phyloP scores from a whole-genome alignment of 306 rosid genomes.

The Luffa aegyptiaca region DNA sequence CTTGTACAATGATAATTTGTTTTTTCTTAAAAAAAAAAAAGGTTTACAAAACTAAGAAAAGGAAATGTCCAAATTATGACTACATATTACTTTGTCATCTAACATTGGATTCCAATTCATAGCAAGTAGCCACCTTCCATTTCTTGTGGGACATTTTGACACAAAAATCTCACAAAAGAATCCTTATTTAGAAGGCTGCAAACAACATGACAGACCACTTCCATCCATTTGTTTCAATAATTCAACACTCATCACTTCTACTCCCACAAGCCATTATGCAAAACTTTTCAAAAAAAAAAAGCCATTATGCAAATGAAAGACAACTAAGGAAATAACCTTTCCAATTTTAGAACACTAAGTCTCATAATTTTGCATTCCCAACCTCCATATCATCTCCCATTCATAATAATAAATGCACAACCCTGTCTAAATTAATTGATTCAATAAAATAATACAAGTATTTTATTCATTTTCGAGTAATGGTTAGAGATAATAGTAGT shows the following conservation, averaged over 20 bases:
- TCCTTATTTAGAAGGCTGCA: neutral
- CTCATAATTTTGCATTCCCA: neutral
- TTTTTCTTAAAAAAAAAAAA: neutral
- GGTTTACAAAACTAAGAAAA: neutral
- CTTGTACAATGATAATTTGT: neutral
- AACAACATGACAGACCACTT: neutral
- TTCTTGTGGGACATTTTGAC: neutral
- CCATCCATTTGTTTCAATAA: constrained; percentile 3
- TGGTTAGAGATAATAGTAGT: neutral
- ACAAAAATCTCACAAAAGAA: constrained; percentile 5
- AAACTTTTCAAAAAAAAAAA: too few relatives aligned
- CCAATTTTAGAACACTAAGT: neutral
- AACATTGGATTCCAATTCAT: constrained; percentile 3
- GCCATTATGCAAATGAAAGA: neutral
- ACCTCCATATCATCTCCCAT: neutral
- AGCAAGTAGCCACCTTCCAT: neutral
- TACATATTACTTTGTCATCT: neutral
- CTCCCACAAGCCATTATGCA: neutral
- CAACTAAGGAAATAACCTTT: neutral
- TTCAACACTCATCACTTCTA: neutral
- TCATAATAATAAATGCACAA: neutral
- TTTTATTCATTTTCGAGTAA: neutral
- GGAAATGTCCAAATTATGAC: neutral
- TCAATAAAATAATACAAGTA: neutral
- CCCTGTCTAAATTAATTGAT: neutral